Evolutionary conservation across 805 yeast species (phyloP).

Genomic region (Pichia gijzeniarum): DNA sequence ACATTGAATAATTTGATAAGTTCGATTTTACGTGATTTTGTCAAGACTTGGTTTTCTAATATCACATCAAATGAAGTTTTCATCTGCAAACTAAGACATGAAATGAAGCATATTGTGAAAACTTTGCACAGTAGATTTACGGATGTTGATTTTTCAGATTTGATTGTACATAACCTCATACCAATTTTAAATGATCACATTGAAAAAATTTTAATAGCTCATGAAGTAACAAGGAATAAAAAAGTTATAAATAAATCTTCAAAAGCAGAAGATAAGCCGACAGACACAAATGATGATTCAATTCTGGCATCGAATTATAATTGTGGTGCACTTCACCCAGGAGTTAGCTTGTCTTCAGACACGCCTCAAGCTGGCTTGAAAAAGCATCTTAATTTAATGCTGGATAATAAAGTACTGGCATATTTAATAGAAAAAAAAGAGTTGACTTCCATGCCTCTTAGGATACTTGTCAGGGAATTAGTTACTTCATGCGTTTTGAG

Average conservation of each 20-base stretch:
- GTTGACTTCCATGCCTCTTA: constrained; percentile 42
- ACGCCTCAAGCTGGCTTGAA: constrained; percentile 39
- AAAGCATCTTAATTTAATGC: constrained; percentile 39
- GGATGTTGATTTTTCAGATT: constrained; percentile 45
- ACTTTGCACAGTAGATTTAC: constrained; percentile 38
- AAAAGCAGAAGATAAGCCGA: constrained; percentile 12
- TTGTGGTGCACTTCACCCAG: constrained; percentile 53
- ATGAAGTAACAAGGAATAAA: constrained; percentile 30
- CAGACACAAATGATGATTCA: constrained; percentile 33
- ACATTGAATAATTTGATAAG: constrained; percentile 44
- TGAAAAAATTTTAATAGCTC: constrained; percentile 40
- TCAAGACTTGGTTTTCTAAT: constrained; percentile 49
- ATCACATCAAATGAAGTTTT: constrained; percentile 37
- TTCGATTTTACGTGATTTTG: constrained; percentile 45
- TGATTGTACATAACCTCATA: constrained; percentile 50
- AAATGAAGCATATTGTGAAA: constrained; percentile 37
- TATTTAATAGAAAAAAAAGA: constrained; percentile 41
- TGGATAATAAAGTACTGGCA: constrained; percentile 41
- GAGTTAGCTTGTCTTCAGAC: constrained; percentile 35
- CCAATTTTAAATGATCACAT: constrained; percentile 68
- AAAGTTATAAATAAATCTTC: constrained; percentile 15
- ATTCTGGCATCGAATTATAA: constrained; percentile 40
- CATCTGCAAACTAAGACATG: constrained; percentile 36
- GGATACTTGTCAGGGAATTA: constrained; percentile 54
- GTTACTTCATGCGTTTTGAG: constrained; percentile 49